These are phyloP conservation scores for Eucalyptus pauciflora DNA, from an alignment of 345 rosid species.

Conservation along the genomic window DNA sequence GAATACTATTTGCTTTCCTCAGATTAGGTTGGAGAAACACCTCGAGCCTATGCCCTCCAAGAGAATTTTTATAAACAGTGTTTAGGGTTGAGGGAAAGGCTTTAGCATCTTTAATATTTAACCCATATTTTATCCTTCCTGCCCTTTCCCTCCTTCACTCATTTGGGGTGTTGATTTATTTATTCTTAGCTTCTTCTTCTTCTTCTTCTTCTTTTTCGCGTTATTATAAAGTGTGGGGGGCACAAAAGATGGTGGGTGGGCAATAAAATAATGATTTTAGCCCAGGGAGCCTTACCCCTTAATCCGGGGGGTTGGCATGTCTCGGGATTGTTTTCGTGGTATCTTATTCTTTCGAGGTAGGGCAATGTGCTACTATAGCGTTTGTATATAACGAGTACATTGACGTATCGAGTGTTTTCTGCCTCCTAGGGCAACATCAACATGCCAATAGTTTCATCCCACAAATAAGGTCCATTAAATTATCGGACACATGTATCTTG, in stretches of 20 bases:
- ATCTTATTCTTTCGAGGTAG: background rate
- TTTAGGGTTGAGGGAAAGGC: background rate
- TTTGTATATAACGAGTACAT: background rate
- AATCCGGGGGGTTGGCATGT: background rate
- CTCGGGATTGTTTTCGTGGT: background rate
- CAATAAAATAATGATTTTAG: background rate
- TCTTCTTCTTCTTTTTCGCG: slow-evolving; percentile 9
- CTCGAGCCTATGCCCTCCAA: background rate
- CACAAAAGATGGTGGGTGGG: slow-evolving; percentile 19
- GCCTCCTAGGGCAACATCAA: background rate
- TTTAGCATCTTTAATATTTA: background rate
- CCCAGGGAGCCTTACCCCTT: background rate
- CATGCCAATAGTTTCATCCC: background rate
- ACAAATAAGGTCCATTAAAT: background rate
- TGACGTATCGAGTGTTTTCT: background rate
- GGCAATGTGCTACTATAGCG: background rate
- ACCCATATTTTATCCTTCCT: background rate
- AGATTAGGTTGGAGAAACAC: slow-evolving; percentile 8
- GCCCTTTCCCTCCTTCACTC: slow-evolving; percentile 3
- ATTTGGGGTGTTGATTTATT: slow-evolving; percentile 9
- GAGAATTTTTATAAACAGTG: background rate
- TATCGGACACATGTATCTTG: background rate
- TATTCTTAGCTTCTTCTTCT: slow-evolving; percentile 1
- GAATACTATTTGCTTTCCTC: slow-evolving; percentile 24
- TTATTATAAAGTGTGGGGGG: slow-evolving; percentile 32